These are phyloP conservation scores for Moesziomyces antarcticus DNA, from an alignment of 1,284 basidiomycete species.

Conservation along the genomic window DNA sequence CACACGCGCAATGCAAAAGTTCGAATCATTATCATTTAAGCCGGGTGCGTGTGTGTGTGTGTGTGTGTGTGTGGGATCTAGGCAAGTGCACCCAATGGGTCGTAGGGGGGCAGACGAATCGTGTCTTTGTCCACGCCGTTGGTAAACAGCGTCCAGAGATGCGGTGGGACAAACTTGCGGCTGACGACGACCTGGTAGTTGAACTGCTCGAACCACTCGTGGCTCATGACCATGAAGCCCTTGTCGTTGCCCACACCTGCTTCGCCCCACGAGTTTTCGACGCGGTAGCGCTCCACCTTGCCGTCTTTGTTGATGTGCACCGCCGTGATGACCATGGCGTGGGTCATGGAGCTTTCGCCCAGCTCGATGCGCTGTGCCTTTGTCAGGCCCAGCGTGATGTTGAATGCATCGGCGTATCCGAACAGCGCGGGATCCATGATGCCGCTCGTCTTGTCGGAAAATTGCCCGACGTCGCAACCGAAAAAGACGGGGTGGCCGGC, in stretches of 20 bases:
- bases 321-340: slow-evolving; percentile 73
- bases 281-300: slow-evolving; percentile 85
- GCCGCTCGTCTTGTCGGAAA: slow-evolving; percentile 73
- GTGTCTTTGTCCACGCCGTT: slow-evolving; percentile 47
- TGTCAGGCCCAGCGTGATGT: slow-evolving; percentile 73
- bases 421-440: slow-evolving; percentile 88
- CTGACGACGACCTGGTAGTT: slow-evolving; percentile 59
- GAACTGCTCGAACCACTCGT: slow-evolving; percentile 85
- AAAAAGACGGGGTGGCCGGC: slow-evolving; percentile 92
- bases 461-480: slow-evolving; percentile 85
- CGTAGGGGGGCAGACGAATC: slow-evolving; percentile 69
- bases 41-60: too few species aligned
- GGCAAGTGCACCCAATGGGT: slow-evolving; percentile 50
- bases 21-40: too few species aligned
- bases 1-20: not conserved
- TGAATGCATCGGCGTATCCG: slow-evolving; percentile 74
- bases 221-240: slow-evolving; percentile 85
- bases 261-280: slow-evolving; percentile 92
- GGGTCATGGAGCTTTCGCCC: slow-evolving; percentile 87
- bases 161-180: slow-evolving; percentile 44
- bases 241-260: slow-evolving; percentile 78
- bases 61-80: slow-evolving; percentile 14
- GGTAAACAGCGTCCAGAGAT: slow-evolving; percentile 48
- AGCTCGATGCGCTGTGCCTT: slow-evolving; percentile 87
- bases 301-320: slow-evolving; percentile 70